Percentiles rank a stretch among this genome's conserved stretches.
Conservation (phyloP, 2,329 filamentous ascomycete species). For the Eutypa lata region DNA sequence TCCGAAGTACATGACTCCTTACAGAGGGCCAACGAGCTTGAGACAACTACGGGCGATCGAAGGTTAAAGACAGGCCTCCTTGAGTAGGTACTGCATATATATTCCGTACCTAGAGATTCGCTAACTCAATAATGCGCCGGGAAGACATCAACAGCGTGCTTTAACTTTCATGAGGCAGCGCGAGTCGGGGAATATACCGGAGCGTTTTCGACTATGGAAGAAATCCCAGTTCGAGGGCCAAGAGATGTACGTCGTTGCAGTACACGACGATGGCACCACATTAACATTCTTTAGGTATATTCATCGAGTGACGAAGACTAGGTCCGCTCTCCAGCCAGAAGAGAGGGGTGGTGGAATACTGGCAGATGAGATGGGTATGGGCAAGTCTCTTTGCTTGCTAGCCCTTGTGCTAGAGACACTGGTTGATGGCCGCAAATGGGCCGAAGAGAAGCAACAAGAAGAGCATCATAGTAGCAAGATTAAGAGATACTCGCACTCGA, state of each 20-base stretch:
- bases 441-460: constrained; percentile 14
- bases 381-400: constrained; percentile 53
- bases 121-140: neutral
- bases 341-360: constrained; percentile 46
- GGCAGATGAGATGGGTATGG: constrained; percentile 61
- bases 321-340: constrained; percentile 23
- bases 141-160: constrained; percentile 36
- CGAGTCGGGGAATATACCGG: constrained; percentile 31
- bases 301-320: constrained; percentile 37
- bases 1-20: constrained; percentile 7
- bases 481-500: constrained; percentile 31
- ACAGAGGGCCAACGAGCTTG: constrained; percentile 7
- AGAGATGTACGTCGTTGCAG: constrained; percentile 17
- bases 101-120: neutral
- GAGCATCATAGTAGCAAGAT: constrained; percentile 11
- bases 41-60: constrained; percentile 5
- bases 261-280: neutral
- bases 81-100: constrained; percentile 3
- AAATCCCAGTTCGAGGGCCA: constrained; percentile 20
- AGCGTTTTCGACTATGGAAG: constrained; percentile 31
- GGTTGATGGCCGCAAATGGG: constrained; percentile 33
- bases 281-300: constrained; percentile 25
- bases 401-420: constrained; percentile 44
- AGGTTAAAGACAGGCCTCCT: constrained; percentile 4
- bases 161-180: constrained; percentile 36